Percentiles rank a stretch among this genome's conserved stretches.
Evolutionary conservation across 305 asterid species (phyloP).

Genomic region (Rubia balearica): DNA sequence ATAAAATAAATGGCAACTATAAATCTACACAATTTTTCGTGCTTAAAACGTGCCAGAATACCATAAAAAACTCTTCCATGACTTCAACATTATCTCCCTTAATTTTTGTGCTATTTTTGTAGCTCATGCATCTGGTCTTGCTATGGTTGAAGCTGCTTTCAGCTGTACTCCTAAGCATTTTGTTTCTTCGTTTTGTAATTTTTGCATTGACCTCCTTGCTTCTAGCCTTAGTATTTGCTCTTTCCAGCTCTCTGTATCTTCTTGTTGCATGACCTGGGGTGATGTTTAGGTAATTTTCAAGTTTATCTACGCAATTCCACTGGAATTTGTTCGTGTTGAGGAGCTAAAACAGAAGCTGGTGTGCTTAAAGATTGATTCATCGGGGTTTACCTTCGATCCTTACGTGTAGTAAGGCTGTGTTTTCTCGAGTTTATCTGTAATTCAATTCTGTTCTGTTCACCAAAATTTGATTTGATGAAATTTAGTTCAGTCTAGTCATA

Average conservation of each 20-base stretch:
- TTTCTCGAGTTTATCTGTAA: too few species aligned
- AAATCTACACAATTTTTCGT: background rate
- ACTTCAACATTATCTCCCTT: background rate
- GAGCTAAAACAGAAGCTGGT: background rate
- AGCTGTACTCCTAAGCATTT: conserved; percentile 10
- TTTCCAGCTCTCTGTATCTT: conserved; percentile 12
- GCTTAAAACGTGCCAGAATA: conserved; percentile 12
- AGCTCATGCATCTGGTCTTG: background rate
- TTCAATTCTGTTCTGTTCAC: too few species aligned
- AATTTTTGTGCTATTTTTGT: background rate
- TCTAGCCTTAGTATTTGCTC: conserved; percentile 7
- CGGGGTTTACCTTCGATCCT: conserved; percentile 4
- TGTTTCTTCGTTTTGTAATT: conserved; percentile 2
- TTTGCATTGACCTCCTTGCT: conserved; percentile 2
- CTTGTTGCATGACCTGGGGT: background rate
- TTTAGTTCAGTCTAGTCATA: too few species aligned
- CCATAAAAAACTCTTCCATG: background rate
- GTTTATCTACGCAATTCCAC: background rate
- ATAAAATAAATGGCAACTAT: background rate
- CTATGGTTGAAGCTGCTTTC: conserved; percentile 8
- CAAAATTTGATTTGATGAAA: too few species aligned
- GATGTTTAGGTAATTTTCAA: conserved; percentile 4
- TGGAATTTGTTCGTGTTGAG: background rate
- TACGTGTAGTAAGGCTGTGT: too few species aligned
- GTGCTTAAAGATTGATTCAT: conserved; percentile 13